phyloP scores from a whole-genome alignment of 805 yeast species.

The Ogataea parapolymorpha region DNA sequence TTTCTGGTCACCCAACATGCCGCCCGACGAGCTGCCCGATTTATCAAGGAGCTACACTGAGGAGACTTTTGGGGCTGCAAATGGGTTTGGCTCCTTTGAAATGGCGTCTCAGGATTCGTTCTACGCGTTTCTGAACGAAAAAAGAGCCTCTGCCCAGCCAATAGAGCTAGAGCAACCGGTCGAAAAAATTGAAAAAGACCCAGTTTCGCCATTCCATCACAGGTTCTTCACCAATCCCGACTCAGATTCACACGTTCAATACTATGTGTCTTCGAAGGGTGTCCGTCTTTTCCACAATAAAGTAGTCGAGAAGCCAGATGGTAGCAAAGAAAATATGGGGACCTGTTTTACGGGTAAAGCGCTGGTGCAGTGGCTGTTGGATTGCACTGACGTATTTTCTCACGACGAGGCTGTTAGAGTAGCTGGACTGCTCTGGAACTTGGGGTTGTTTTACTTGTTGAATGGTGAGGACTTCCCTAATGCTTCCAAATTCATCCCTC shows the following conservation, averaged over 20 bases:
- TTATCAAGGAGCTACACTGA: constrained; percentile 22
- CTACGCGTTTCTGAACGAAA: constrained; percentile 22
- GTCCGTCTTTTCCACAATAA: constrained; percentile 53
- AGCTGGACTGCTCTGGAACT: constrained; percentile 46
- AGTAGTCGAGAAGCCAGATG: constrained; percentile 11
- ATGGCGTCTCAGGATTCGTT: constrained; percentile 18
- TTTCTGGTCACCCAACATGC: constrained; percentile 58
- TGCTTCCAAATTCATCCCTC: constrained; percentile 6
- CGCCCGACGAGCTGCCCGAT: constrained; percentile 47
- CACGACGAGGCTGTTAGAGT: constrained; percentile 51
- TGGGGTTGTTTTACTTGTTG: constrained; percentile 42
- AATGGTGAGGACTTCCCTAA: constrained; percentile 25
- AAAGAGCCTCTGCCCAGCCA: constrained; percentile 11
- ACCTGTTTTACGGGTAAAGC: constrained; percentile 72
- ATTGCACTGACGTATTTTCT: constrained; percentile 72
- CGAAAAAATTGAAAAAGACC: neutral
- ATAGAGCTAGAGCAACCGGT: neutral
- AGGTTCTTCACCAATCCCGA: constrained; percentile 84
- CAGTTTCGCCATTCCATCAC: constrained; percentile 65
- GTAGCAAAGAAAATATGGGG: constrained; percentile 33
- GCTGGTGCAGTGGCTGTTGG: constrained; percentile 82
- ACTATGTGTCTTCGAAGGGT: constrained; percentile 66
- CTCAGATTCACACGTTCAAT: constrained; percentile 77
- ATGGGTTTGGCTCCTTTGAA: constrained; percentile 9
- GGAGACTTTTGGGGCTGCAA: constrained; percentile 5